Percentiles rank a stretch among this genome's conserved stretches.
These are phyloP conservation scores for Salix arbutifolia DNA, from an alignment of 345 rosid species.

Conservation along the genomic window DNA sequence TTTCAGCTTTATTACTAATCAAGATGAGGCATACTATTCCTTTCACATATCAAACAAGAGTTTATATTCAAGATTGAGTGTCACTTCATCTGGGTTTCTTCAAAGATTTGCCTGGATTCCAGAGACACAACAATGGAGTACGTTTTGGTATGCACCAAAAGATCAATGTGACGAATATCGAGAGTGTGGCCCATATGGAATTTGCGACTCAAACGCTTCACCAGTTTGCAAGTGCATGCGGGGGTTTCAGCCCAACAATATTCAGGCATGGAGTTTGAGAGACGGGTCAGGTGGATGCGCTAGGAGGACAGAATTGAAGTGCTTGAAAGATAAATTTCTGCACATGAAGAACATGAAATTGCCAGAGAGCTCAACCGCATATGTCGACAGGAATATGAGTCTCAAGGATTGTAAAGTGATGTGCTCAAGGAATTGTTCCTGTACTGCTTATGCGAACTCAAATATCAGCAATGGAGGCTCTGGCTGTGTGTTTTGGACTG, in stretches of 20 bases:
- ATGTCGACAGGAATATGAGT: constrained; percentile 36
- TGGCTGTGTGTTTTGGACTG: constrained; percentile 54
- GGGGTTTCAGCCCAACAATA: constrained; percentile 62
- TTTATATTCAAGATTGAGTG: constrained; percentile 45
- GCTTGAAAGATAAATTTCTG: constrained; percentile 51
- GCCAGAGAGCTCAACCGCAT: constrained; percentile 48
- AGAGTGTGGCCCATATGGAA: constrained; percentile 62
- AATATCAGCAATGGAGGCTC: constrained; percentile 35
- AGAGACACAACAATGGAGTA: constrained; percentile 39
- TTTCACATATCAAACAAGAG: constrained; percentile 22
- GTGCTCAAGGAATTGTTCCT: constrained; percentile 49
- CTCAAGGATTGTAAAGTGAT: constrained; percentile 24
- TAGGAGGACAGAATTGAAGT: constrained; percentile 44
- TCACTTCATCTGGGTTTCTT: constrained; percentile 42
- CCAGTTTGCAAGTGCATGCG: constrained; percentile 64
- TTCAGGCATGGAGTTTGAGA: constrained; percentile 50
- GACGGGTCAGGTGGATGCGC: constrained; percentile 69
- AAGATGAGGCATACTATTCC: constrained; percentile 46
- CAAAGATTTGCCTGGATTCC: constrained; percentile 57
- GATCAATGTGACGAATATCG: constrained; percentile 71
- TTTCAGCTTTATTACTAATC: constrained; percentile 33
- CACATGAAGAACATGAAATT: constrained; percentile 53
- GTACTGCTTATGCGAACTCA: constrained; percentile 43
- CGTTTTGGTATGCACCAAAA: constrained; percentile 76
- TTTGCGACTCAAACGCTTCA: constrained; percentile 62